Conservation (phyloP, 345 rosid species). For the Lepidium aucheri region DNA sequence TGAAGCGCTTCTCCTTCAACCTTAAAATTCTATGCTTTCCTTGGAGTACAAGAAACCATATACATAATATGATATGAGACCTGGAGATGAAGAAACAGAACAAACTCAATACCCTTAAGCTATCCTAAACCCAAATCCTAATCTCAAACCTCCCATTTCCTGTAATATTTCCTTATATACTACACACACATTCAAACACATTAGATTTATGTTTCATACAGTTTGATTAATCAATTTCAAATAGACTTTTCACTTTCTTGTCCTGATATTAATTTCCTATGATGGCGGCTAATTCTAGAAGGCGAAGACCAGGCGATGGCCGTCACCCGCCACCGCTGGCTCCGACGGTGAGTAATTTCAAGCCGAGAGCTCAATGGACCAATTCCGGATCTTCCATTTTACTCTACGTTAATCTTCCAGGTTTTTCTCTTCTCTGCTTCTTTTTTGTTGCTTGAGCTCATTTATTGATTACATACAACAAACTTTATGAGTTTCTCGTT, state of each 20-base stretch:
- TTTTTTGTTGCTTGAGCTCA: not conserved
- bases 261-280: not conserved
- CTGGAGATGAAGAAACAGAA: slow-evolving; percentile 8
- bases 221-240: not conserved
- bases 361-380: slow-evolving; percentile 29
- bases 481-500: not conserved
- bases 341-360: slow-evolving; percentile 28
- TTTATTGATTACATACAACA: not conserved
- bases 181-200: slow-evolving; percentile 8
- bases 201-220: not conserved
- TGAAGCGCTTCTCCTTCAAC: not conserved
- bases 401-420: slow-evolving; percentile 28
- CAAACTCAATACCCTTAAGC: slow-evolving; percentile 22
- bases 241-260: not conserved
- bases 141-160: slow-evolving; percentile 8
- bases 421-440: not conserved
- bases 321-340: slow-evolving; percentile 27
- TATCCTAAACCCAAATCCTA: slow-evolving; percentile 26
- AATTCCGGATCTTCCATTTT: slow-evolving; percentile 18
- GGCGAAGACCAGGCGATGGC: slow-evolving; percentile 8
- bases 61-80: not conserved
- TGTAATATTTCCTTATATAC: not conserved
- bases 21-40: slow-evolving; percentile 2
- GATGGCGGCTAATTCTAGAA: slow-evolving; percentile 4
- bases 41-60: slow-evolving; percentile 11